phyloP scores from a whole-genome alignment of 495 filamentous ascomycete genomes.

The Penicillium chermesinum region DNA sequence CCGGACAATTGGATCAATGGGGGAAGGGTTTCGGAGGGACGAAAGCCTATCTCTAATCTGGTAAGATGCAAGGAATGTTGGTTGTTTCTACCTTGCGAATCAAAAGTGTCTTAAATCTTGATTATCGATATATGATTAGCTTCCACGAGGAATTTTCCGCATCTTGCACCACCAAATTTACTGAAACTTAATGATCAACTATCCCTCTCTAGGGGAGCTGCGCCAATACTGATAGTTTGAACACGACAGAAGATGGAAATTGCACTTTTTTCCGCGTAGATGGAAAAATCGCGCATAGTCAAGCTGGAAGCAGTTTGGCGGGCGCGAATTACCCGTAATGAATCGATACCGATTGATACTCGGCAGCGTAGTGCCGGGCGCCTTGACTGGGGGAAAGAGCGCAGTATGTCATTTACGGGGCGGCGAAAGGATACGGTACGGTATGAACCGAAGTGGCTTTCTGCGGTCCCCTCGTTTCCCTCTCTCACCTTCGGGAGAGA shows the following conservation, averaged over 20 bases:
- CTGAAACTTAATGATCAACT: too few relatives aligned
- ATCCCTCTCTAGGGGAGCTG: not conserved
- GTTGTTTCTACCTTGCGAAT: not conserved
- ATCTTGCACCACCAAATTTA: not conserved
- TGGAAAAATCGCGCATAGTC: conserved; percentile 31
- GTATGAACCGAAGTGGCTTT: too few relatives aligned
- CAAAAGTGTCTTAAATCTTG: too few relatives aligned
- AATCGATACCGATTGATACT: conserved; percentile 13
- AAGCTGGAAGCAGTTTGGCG: conserved; percentile 16
- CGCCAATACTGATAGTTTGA: not conserved
- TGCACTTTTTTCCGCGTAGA: too few relatives aligned
- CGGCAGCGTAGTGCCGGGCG: conserved; percentile 18
- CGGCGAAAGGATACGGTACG: not conserved
- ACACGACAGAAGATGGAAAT: not conserved
- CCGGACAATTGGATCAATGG: conserved; percentile 3
- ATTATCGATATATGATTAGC: not conserved
- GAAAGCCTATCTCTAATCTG: conserved; percentile 8
- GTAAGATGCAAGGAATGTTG: conserved; percentile 19
- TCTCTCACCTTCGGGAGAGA: too few relatives aligned
- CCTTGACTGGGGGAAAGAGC: not conserved
- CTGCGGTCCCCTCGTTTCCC: too few relatives aligned
- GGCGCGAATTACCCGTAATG: not conserved
- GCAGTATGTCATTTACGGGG: not conserved
- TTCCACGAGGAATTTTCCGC: not conserved
- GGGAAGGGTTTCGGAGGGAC: not conserved